Evolutionary conservation across 2,329 filamentous ascomycete species (phyloP), one percentile per base, ranked within the genome.

Genomic region (Nannizzia gypsea): DNA sequence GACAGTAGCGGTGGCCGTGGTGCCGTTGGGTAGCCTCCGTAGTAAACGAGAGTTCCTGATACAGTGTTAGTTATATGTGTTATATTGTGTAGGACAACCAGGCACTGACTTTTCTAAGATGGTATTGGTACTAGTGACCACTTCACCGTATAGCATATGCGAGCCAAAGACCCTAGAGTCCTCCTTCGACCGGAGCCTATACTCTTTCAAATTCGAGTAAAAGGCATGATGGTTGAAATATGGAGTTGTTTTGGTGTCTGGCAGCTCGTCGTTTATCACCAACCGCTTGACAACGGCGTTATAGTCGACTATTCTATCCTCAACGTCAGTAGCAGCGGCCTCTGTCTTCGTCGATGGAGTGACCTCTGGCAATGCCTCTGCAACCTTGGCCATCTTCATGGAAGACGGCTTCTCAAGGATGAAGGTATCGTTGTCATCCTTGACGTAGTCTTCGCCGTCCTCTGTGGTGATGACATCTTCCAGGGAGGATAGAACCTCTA

Each of bases 71-170:
- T 26, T 61, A 24, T n/a, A 26, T 13, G n/a, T n/a, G n/a, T n/a
- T n/a, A n/a, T n/a, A n/a, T n/a, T n/a, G n/a, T n/a, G n/a, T n/a
- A n/a, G n/a, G 22, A 46, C 31, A 28, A 28, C 11, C 4, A 17
- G 28, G 11, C 15, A 66, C 75, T 64, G 72, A 88, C 87, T 93
- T 96, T 68, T 97, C 93, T 5, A 96, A 80, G 3, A 97, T 78
- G 0, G 91, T 96, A 73, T 92, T 96, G 28, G 93, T 99, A 71
- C 90, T 95, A 2, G 92, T 96, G 15, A 96, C 80, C 5, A 96
- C 90, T 71, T 96, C 90, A 58, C 88, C 91, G 68, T 97, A 97
- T 64, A 97, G 77, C 2, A 99, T 73, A 57, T 82, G 77, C 57
- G 85, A 82, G 3, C 93, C 93, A 78, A 95, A 97, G 24, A 82